Evolutionary conservation across 305 asterid species (phyloP).

Genomic region (Fraxinus floribunda): DNA sequence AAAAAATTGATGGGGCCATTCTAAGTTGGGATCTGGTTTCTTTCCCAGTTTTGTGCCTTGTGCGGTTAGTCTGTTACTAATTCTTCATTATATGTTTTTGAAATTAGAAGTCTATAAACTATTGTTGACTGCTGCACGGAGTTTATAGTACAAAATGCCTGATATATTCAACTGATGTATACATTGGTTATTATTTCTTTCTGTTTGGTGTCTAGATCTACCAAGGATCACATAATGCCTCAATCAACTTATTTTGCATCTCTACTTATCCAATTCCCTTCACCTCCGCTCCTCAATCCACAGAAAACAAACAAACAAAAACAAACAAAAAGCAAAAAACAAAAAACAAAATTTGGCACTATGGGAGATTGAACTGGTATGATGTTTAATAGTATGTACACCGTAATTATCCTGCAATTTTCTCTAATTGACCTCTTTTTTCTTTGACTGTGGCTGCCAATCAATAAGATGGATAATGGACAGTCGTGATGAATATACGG

Average conservation of each 20-base stretch:
- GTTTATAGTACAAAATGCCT: not conserved
- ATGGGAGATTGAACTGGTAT: not conserved
- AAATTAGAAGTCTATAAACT: not conserved
- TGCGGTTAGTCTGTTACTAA: not conserved
- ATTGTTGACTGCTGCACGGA: not conserved
- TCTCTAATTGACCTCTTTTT: not conserved
- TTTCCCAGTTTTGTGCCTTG: not conserved
- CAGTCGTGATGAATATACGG: conserved; percentile 91
- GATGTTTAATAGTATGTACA: not conserved
- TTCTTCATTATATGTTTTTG: not conserved
- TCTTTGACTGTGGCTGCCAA: not conserved
- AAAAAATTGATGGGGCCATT: not conserved
- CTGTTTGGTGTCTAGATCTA: not conserved
- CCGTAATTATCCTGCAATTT: not conserved
- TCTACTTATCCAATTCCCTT: not conserved
- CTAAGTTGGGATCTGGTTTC: not conserved
- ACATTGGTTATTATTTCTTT: not conserved
- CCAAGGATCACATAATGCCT: not conserved
- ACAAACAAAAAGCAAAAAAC: too few relatives aligned
- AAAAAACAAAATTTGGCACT: not conserved
- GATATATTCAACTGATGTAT: not conserved
- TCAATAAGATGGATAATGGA: conserved; percentile 94
- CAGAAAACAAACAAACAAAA: not conserved
- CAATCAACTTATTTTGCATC: not conserved
- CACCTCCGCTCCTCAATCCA: not conserved